Percentiles rank a stretch among this genome's conserved stretches.
These are phyloP conservation scores for Aspergillus fumigatiaffinis DNA, from an alignment of 2,329 filamentous ascomycete genomes.

Conservation along the genomic window DNA sequence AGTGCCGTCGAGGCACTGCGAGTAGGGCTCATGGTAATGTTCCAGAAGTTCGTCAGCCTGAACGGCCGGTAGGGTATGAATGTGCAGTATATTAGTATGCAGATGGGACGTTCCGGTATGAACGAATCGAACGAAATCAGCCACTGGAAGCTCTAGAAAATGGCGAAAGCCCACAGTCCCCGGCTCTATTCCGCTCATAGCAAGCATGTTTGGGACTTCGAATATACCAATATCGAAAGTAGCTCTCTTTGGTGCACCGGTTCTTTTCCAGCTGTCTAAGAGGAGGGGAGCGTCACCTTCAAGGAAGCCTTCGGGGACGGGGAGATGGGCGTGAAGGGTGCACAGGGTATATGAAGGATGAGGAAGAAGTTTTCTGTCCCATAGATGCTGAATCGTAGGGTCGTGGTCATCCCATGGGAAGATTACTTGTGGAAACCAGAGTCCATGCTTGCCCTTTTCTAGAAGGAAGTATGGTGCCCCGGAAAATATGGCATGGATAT, in stretches of 20 bases:
- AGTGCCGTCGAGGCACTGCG: conserved; percentile 32
- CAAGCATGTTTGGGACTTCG: conserved; percentile 49
- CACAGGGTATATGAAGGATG: conserved; percentile 41
- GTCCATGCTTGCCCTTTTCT: conserved; percentile 38
- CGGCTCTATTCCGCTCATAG: conserved; percentile 41
- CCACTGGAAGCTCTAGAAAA: conserved; percentile 45
- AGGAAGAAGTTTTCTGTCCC: conserved; percentile 37
- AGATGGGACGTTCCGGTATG: conserved; percentile 18
- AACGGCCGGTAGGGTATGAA: conserved; percentile 23
- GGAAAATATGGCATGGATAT: conserved; percentile 40
- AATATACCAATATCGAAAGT: conserved; percentile 44
- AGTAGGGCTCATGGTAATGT: conserved; percentile 32
- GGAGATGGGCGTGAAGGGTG: conserved; percentile 44
- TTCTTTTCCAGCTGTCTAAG: conserved; percentile 19
- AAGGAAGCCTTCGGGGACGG: conserved; percentile 35
- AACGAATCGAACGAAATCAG: conserved; percentile 29
- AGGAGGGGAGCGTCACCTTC: conserved; percentile 25
- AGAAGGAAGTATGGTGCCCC: conserved; percentile 44
- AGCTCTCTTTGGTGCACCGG: conserved; percentile 29
- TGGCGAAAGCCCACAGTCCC: conserved; percentile 46
- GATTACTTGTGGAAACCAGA: conserved; percentile 42
- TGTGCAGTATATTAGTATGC: conserved; percentile 16
- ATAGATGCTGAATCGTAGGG: conserved; percentile 36
- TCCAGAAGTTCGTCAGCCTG: conserved; percentile 34
- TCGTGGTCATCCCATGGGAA: conserved; percentile 43